Percentiles rank a stretch among this genome's conserved stretches.
phyloP scores from a whole-genome alignment of 345 rosid genomes.

The Linum lewisii region DNA sequence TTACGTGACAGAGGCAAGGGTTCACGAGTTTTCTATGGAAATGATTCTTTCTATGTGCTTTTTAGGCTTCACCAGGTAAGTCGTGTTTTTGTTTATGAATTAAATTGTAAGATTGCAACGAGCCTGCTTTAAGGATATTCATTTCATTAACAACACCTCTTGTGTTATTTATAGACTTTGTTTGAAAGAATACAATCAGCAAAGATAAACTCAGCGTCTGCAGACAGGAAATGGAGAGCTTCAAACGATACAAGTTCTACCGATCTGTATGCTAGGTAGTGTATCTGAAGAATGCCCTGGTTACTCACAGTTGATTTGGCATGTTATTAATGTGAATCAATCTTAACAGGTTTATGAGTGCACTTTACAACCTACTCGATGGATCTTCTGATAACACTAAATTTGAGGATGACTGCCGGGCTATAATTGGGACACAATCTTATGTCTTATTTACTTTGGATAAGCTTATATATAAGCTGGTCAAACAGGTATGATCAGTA shows the following conservation, averaged over 20 bases:
- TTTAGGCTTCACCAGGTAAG: constrained; percentile 96
- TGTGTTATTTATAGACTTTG: constrained; percentile 40
- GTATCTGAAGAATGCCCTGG: constrained; percentile 2
- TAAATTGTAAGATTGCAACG: too few species aligned
- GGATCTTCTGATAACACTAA: constrained; percentile 90
- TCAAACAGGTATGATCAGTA: constrained; percentile 57
- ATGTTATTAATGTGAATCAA: constrained; percentile 1
- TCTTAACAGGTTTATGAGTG: constrained; percentile 65
- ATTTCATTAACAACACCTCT: constrained; percentile 7
- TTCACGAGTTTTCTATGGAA: constrained; percentile 73
- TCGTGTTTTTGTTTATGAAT: background rate
- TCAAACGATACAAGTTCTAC: constrained; percentile 53
- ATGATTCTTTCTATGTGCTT: constrained; percentile 85
- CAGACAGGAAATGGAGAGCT: constrained; percentile 85
- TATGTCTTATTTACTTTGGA: constrained; percentile 90
- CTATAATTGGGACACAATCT: constrained; percentile 93
- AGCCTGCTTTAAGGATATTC: background rate
- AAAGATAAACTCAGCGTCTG: constrained; percentile 75
- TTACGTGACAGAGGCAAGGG: constrained; percentile 39
- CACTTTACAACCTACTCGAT: constrained; percentile 88
- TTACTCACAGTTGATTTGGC: background rate
- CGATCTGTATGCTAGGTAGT: constrained; percentile 79
- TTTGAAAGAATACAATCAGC: constrained; percentile 89
- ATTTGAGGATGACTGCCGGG: constrained; percentile 96
- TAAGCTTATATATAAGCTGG: constrained; percentile 81